Percentiles rank a stretch among this genome's conserved stretches.
phyloP scores from a whole-genome alignment of 1,284 basidiomycete species.

The Cutaneotrichosporon cavernicola region DNA sequence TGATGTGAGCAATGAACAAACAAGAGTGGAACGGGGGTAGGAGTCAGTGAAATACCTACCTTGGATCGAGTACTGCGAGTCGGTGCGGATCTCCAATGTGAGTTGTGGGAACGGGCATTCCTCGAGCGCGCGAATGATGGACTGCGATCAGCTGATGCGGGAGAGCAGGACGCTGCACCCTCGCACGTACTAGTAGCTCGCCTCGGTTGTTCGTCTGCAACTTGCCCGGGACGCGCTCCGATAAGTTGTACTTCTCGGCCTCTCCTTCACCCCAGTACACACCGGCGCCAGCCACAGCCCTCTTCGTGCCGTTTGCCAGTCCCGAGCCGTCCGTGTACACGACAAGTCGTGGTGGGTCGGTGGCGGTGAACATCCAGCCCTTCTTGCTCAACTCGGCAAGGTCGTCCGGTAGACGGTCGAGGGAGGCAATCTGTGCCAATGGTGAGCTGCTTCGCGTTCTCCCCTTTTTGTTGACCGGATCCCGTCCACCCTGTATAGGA shows the following conservation, averaged over 20 bases:
- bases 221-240: conserved; percentile 48
- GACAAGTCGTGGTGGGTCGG: conserved; percentile 35
- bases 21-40: background rate
- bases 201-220: conserved; percentile 55
- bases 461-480: background rate
- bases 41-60: conserved; percentile 31
- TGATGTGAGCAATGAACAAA: conserved; percentile 17
- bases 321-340: conserved; percentile 52
- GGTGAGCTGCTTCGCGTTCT: background rate
- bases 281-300: conserved; percentile 48
- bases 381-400: conserved; percentile 26
- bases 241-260: conserved; percentile 41
- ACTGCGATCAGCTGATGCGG: conserved; percentile 28
- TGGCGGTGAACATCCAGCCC: conserved; percentile 38
- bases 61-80: conserved; percentile 52
- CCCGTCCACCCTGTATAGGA: background rate
- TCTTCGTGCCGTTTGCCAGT: conserved; percentile 43
- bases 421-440: conserved; percentile 6
- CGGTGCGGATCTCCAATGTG: conserved; percentile 53
- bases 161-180: no score
- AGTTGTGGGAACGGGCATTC: conserved; percentile 46
- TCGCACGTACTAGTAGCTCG: conserved; percentile 47
- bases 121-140: conserved; percentile 52
- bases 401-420: conserved; percentile 20
- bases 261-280: conserved; percentile 49